phyloP scores from a whole-genome alignment of 208 protist genomes.

The Leishmania turanica region DNA sequence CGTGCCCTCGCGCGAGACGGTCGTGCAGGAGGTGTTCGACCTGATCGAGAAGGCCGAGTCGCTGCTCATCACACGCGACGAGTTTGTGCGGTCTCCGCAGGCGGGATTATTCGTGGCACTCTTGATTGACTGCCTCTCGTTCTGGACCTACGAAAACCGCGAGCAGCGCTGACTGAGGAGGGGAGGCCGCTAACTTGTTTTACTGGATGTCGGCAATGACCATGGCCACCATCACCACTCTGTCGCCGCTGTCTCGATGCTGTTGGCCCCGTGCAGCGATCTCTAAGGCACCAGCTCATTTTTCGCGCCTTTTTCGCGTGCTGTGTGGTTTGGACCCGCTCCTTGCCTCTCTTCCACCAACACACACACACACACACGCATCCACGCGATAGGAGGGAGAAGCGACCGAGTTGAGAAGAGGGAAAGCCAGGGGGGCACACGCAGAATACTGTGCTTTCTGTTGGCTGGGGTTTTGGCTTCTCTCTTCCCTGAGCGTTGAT shows the following conservation, averaged over 20 bases:
- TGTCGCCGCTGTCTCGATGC: background rate
- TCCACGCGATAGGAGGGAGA: background rate
- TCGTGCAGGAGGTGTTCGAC: conserved; percentile 92
- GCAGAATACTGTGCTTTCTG: background rate
- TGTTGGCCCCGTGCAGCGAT: background rate
- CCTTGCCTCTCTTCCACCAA: too few species aligned
- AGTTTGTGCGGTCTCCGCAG: conserved; percentile 79
- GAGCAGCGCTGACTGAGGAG: conserved; percentile 38
- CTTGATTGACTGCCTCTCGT: conserved; percentile 89
- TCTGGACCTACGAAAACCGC: conserved; percentile 91
- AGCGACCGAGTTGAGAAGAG: background rate
- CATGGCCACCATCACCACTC: background rate
- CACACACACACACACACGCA: background rate
- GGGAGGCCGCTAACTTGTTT: background rate
- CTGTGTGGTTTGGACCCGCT: too few species aligned
- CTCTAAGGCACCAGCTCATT: background rate
- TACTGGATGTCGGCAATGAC: background rate
- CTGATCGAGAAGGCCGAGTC: conserved; percentile 84
- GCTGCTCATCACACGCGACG: conserved; percentile 82
- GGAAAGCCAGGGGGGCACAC: background rate
- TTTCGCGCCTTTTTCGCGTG: background rate
- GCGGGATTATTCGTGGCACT: conserved; percentile 86
- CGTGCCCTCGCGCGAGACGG: conserved; percentile 66
- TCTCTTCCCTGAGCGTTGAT: background rate
- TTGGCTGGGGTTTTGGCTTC: background rate